Conservation (phyloP, 2,329 filamentous ascomycete genomes). For the Escovopsis sp. region DNA sequence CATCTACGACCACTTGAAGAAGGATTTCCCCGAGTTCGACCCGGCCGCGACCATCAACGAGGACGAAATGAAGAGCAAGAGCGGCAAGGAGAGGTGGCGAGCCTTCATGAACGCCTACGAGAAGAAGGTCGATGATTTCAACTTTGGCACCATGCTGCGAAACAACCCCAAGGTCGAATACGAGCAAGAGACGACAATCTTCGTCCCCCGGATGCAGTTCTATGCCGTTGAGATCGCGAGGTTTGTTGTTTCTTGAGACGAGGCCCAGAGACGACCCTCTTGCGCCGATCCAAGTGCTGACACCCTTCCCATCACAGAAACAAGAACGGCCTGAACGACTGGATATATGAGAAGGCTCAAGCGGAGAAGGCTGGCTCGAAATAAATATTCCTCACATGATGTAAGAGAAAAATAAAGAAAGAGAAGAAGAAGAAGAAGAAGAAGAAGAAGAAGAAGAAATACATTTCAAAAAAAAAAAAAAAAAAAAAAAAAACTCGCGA, state of each 20-base stretch:
- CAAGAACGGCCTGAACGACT: slow-evolving; percentile 80
- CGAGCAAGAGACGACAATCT: slow-evolving; percentile 78
- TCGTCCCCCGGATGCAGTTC: slow-evolving; percentile 47
- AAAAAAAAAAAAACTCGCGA: background rate
- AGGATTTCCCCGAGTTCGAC: slow-evolving; percentile 87
- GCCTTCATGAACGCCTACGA: slow-evolving; percentile 90
- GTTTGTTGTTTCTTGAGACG: slow-evolving; percentile 8
- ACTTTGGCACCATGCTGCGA: slow-evolving; percentile 91
- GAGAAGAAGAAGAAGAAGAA: background rate
- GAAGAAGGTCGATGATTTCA: slow-evolving; percentile 91
- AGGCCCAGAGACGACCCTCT: too few species aligned
- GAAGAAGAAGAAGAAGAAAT: background rate
- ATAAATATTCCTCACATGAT: slow-evolving; percentile 1
- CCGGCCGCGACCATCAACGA: slow-evolving; percentile 68
- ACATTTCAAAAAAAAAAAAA: background rate
- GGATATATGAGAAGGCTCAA: slow-evolving; percentile 80
- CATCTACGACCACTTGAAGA: slow-evolving; percentile 77
- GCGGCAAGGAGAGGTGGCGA: slow-evolving; percentile 86
- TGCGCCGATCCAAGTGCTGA: slow-evolving; percentile 1
- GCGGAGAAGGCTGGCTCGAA: slow-evolving; percentile 29
- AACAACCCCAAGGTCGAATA: slow-evolving; percentile 70
- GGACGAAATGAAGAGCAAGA: slow-evolving; percentile 94
- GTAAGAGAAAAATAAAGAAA: too few species aligned
- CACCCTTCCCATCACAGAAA: slow-evolving; percentile 47
- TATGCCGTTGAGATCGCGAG: slow-evolving; percentile 39